Conservation (phyloP, 352 stramenopile species). For the Thalassiosira hispida region DNA sequence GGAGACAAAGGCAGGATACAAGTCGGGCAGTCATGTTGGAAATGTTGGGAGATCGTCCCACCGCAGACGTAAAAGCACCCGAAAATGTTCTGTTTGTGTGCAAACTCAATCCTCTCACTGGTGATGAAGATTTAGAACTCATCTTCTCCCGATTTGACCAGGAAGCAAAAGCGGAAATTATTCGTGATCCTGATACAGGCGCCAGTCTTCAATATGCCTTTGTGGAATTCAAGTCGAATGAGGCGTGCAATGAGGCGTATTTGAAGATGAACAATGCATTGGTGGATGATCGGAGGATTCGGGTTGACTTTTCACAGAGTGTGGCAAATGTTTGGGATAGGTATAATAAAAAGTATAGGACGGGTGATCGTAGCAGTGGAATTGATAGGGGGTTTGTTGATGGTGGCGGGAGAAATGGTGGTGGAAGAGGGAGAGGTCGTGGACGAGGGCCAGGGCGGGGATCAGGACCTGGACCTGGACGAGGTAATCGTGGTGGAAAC, state of each 20-base stretch:
- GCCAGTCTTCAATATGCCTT: conserved; percentile 98
- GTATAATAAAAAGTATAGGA: conserved; percentile 55
- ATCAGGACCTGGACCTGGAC: conserved; percentile 1
- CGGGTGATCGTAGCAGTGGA: conserved; percentile 28
- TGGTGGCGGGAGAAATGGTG: conserved; percentile 14
- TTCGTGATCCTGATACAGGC: conserved; percentile 96
- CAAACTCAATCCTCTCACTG: conserved; percentile 87
- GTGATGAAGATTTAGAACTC: conserved; percentile 86
- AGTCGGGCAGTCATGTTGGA: conserved; percentile 96
- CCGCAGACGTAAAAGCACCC: conserved; percentile 95
- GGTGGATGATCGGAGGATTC: conserved; percentile 95
- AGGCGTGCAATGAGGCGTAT: conserved; percentile 94
- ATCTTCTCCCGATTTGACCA: conserved; percentile 85
- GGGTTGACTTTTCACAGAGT: conserved; percentile 97
- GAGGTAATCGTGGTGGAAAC: not conserved
- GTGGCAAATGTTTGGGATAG: conserved; percentile 97
- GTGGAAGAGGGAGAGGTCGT: conserved; percentile 10
- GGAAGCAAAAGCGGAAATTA: conserved; percentile 89
- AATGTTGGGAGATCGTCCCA: conserved; percentile 98
- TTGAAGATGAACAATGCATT: conserved; percentile 99
- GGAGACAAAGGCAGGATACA: conserved; percentile 91
- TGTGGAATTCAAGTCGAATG: conserved; percentile 95
- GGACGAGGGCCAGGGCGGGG: conserved; percentile 6
- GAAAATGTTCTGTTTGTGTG: conserved; percentile 99
- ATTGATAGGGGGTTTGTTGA: conserved; percentile 47